Evolutionary conservation across 192 early-diverging fungal genomes (phyloP).

Genomic region (Backusella parvicylindrica): DNA sequence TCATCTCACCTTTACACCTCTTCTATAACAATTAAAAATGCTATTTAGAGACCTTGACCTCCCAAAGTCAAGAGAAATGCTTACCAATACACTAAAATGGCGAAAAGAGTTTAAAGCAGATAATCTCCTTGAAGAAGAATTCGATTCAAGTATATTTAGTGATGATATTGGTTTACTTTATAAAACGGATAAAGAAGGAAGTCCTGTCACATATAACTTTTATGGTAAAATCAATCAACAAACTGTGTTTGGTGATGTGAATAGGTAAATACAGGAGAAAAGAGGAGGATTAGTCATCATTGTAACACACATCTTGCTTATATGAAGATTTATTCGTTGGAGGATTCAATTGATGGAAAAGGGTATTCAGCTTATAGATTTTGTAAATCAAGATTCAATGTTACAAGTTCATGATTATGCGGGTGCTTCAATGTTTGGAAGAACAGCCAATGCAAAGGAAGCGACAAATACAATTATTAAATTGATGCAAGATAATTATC

Average conservation of each 20-base stretch:
- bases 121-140: constrained; percentile 42
- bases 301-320: neutral
- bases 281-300: neutral
- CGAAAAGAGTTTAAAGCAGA: constrained; percentile 49
- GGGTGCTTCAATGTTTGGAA: constrained; percentile 43
- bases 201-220: constrained; percentile 58
- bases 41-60: constrained; percentile 30
- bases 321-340: constrained; percentile 54
- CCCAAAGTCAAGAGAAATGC: constrained; percentile 41
- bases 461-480: constrained; percentile 50
- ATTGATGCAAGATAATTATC: constrained; percentile 60
- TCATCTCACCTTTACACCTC: too few relatives aligned
- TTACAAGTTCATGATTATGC: constrained; percentile 63
- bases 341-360: constrained; percentile 62
- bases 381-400: constrained; percentile 52
- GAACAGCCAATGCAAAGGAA: constrained; percentile 42
- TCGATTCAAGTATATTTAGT: constrained; percentile 43
- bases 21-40: neutral
- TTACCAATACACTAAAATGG: constrained; percentile 51
- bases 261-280: constrained; percentile 14
- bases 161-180: constrained; percentile 45
- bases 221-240: constrained; percentile 50
- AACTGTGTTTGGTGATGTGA: constrained; percentile 51
- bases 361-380: constrained; percentile 51
- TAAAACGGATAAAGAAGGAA: constrained; percentile 41